Evolutionary conservation across 768 basidiomycete species (phyloP).

Genomic region (Russula vinacea): DNA sequence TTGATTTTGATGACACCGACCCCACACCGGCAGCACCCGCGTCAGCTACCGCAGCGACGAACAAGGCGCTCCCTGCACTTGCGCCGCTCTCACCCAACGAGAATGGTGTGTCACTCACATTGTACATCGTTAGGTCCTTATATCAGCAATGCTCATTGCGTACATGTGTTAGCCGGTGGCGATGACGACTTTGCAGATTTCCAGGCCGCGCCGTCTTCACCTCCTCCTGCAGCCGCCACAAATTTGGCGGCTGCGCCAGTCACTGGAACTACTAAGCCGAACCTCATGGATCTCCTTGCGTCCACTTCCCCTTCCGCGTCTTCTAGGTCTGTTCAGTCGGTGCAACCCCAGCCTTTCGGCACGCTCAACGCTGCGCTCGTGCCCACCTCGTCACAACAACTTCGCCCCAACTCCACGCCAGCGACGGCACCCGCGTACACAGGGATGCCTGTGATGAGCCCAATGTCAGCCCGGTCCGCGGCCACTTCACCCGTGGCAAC

Average conservation of each 20-base stretch:
- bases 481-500: conserved; percentile 27
- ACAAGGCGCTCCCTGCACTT: conserved; percentile 57
- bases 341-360: conserved; percentile 15
- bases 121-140: background rate
- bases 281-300: conserved; percentile 19
- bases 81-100: conserved; percentile 29
- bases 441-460: conserved; percentile 17
- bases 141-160: background rate
- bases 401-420: conserved; percentile 24
- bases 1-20: conserved; percentile 76
- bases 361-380: conserved; percentile 9
- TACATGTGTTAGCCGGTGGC: conserved; percentile 28
- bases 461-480: conserved; percentile 34
- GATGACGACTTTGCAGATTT: conserved; percentile 89
- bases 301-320: background rate
- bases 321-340: conserved; percentile 7
- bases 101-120: conserved; percentile 29
- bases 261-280: conserved; percentile 6
- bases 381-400: conserved; percentile 24
- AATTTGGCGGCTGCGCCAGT: conserved; percentile 20
- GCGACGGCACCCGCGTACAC: conserved; percentile 1
- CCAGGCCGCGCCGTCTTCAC: conserved; percentile 62
- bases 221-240: conserved; percentile 52
- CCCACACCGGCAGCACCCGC: conserved; percentile 32
- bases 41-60: conserved; percentile 36